phyloP scores from a whole-genome alignment of 2,329 filamentous ascomycete genomes.

The Aureobasidium sp. region DNA sequence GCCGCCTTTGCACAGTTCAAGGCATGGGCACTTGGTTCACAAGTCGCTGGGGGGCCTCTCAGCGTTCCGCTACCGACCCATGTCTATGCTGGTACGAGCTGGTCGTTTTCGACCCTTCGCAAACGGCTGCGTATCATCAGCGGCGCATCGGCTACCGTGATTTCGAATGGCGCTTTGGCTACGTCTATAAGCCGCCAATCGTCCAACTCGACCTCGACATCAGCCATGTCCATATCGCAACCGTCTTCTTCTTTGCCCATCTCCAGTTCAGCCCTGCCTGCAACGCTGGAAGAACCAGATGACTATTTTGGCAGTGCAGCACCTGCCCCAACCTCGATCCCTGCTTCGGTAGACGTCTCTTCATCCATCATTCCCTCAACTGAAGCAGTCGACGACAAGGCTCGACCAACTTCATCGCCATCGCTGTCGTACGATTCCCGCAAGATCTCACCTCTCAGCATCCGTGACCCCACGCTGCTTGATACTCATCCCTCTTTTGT shows the following conservation, averaged over 20 bases:
- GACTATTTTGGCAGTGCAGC: conserved; percentile 38
- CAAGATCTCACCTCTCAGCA: conserved; percentile 17
- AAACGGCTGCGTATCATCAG: conserved; percentile 63
- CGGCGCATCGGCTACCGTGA: conserved; percentile 32
- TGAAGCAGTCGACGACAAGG: conserved; percentile 2
- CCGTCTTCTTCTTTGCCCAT: neutral
- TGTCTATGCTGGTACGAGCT: conserved; percentile 57
- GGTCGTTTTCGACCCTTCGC: conserved; percentile 64
- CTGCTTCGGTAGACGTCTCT: neutral
- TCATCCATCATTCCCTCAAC: conserved; percentile 14
- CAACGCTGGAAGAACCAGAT: conserved; percentile 25
- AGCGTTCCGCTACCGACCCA: conserved; percentile 51
- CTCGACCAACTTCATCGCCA: neutral
- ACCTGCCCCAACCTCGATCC: conserved; percentile 11
- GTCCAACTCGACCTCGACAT: neutral
- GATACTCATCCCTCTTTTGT: conserved; percentile 19
- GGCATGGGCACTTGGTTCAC: conserved; percentile 56
- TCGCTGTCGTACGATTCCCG: neutral
- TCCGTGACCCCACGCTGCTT: neutral
- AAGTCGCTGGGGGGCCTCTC: conserved; percentile 46
- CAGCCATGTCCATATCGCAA: conserved; percentile 7
- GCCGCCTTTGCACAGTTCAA: conserved; percentile 56
- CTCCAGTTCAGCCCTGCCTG: neutral
- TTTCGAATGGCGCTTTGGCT: neutral
- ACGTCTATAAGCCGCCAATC: neutral